A percentile compares a stretch with the other conserved stretches of the same genome.
These are phyloP conservation scores for Omphalotus guepiniiformis DNA, from an alignment of 768 basidiomycete species.

Conservation along the genomic window DNA sequence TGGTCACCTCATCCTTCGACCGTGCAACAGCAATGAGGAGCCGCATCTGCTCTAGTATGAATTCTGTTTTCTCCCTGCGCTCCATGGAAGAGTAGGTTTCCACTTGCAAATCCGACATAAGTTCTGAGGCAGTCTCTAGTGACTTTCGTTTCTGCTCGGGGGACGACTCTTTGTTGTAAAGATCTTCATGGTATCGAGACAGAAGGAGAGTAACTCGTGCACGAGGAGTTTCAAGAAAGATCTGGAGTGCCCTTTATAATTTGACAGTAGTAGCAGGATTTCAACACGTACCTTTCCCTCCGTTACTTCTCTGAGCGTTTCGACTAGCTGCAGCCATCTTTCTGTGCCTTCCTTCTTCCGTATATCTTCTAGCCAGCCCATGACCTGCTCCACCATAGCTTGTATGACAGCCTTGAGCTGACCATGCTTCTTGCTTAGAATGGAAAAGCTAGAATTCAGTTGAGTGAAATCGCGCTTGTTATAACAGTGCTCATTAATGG, in stretches of 20 bases:
- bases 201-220: constrained; percentile 90
- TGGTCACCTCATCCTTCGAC: constrained; percentile 59
- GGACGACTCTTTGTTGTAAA: constrained; percentile 42
- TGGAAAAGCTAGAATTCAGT: constrained; percentile 63
- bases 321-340: constrained; percentile 83
- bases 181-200: constrained; percentile 78
- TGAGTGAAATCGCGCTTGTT: constrained; percentile 63
- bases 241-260: constrained; percentile 40
- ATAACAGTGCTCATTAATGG: constrained; percentile 69
- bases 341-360: constrained; percentile 62
- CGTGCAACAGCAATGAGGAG: constrained; percentile 74
- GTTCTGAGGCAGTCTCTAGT: constrained; percentile 82
- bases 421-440: constrained; percentile 93
- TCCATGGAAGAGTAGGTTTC: constrained; percentile 99
- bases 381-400: constrained; percentile 84
- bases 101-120: constrained; percentile 92
- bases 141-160: constrained; percentile 51
- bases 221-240: constrained; percentile 94
- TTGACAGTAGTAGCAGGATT: neutral
- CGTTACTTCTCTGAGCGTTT: constrained; percentile 86
- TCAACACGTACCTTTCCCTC: constrained; percentile 82
- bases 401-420: constrained; percentile 90
- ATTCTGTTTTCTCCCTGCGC: constrained; percentile 95
- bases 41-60: constrained; percentile 97
- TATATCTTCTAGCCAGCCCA: constrained; percentile 78